A percentile compares a stretch with the other conserved stretches of the same genome.
Conservation (phyloP, 2,329 filamentous ascomycete species). For the Fusarium heterosporum region DNA sequence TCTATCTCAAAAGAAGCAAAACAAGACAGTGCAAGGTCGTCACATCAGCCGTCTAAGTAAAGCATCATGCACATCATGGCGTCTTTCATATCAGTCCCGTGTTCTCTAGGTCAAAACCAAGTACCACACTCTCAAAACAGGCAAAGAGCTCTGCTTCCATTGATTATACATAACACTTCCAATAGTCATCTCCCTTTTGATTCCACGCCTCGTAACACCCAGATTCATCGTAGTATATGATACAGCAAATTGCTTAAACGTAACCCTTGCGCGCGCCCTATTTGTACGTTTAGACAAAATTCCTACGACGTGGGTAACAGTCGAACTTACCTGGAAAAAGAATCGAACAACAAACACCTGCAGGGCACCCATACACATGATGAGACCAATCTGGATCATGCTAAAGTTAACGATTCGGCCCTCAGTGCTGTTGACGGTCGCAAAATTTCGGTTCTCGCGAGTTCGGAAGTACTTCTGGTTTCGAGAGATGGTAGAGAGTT, state of each 20-base stretch:
- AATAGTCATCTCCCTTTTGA: conserved; percentile 47
- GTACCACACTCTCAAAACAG: conserved; percentile 28
- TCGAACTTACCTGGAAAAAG: conserved; percentile 85
- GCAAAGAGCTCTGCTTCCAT: conserved; percentile 40
- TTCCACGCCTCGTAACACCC: conserved; percentile 50
- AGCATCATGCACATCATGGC: conserved; percentile 39
- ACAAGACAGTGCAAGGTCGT: conserved; percentile 6
- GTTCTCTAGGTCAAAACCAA: conserved; percentile 23
- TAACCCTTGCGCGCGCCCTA: conserved; percentile 76
- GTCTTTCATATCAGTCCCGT: conserved; percentile 38
- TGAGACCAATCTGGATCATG: conserved; percentile 89
- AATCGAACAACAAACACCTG: conserved; percentile 98
- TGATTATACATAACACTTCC: conserved; percentile 49
- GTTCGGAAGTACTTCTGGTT: conserved; percentile 99
- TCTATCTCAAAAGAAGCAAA: not conserved
- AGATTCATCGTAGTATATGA: conserved; percentile 39
- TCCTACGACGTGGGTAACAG: not conserved
- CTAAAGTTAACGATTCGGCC: conserved; percentile 97
- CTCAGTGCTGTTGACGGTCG: conserved; percentile 96
- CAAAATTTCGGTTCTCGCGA: conserved; percentile 98
- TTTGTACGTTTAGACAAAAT: conserved; percentile 20
- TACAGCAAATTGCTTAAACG: conserved; percentile 61
- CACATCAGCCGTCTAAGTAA: conserved; percentile 27
- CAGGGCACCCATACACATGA: conserved; percentile 93
- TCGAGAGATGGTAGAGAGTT: conserved; percentile 91